Conservation (phyloP, 164 flowering plant genomes). For the Magnolia changhungtana region DNA sequence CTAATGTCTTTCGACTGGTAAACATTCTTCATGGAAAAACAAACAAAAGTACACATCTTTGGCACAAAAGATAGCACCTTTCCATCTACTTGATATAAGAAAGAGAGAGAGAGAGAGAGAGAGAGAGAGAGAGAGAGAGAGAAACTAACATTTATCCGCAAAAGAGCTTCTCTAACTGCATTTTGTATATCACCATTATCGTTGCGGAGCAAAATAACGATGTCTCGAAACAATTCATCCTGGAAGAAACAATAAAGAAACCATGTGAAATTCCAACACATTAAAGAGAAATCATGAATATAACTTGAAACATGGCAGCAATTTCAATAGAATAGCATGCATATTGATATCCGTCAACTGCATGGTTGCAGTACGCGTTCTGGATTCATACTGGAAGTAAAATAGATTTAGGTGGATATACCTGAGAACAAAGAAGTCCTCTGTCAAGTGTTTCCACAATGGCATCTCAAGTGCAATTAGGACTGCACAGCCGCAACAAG, state of each 20-base stretch:
- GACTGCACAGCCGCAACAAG: background rate
- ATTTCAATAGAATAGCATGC: background rate
- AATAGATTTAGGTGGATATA: background rate
- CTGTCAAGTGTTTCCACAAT: background rate
- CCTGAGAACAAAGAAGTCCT: background rate
- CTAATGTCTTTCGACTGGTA: background rate
- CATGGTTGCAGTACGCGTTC: background rate
- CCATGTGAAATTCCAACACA: background rate
- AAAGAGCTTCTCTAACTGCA: constrained; percentile 64
- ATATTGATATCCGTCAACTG: background rate
- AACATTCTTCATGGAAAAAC: background rate
- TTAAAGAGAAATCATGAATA: background rate
- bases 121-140: background rate
- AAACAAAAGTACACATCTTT: background rate
- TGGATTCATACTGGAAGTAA: background rate
- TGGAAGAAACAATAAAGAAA: constrained; percentile 27
- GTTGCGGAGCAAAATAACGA: constrained; percentile 54
- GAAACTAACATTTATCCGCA: constrained; percentile 59
- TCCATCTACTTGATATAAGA: background rate
- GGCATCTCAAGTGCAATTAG: background rate
- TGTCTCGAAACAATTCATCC: constrained; percentile 53
- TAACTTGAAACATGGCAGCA: background rate
- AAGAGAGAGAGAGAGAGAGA: background rate
- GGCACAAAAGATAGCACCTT: background rate
- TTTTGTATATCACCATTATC: constrained; percentile 53